Evolutionary conservation across 306 rosid species (phyloP).

Genomic region (Quillaja saponaria): DNA sequence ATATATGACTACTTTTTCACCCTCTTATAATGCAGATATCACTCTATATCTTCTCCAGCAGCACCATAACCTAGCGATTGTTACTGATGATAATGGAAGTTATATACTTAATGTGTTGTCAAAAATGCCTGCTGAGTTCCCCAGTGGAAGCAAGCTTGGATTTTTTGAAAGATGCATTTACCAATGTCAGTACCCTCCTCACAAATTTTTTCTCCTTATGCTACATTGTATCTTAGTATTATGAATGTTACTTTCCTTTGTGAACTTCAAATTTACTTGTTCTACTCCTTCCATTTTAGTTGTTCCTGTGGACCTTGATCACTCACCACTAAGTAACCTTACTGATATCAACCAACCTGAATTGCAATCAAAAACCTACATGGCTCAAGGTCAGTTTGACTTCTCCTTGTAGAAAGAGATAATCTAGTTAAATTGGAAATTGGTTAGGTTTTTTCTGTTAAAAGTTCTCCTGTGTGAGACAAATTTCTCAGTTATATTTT

Average conservation of each 20-base stretch:
- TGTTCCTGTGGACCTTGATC: conserved; percentile 38
- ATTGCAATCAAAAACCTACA: no score
- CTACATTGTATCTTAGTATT: conserved; percentile 18
- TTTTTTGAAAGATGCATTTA: conserved; percentile 47
- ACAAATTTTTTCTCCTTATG: conserved; percentile 10
- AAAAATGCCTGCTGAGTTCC: conserved; percentile 48
- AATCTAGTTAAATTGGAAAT: no score
- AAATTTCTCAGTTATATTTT: no score
- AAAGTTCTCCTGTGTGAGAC: no score
- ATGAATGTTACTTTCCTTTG: conserved; percentile 2
- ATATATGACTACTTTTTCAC: neutral
- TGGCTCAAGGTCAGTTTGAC: no score
- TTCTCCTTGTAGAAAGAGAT: no score
- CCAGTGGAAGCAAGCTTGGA: conserved; percentile 52
- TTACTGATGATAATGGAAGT: conserved; percentile 41
- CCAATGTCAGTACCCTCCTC: conserved; percentile 27
- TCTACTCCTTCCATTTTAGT: conserved; percentile 34
- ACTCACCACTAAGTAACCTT: conserved; percentile 23
- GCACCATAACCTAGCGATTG: conserved; percentile 38
- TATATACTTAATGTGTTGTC: conserved; percentile 44
- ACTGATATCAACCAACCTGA: conserved; percentile 22
- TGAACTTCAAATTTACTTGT: no score
- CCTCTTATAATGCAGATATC: conserved; percentile 38
- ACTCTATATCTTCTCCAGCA: conserved; percentile 37
- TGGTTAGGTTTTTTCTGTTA: no score